These are phyloP conservation scores for Peronosclerospora sorghi DNA, from an alignment of 352 stramenopile species.

Conservation along the genomic window DNA sequence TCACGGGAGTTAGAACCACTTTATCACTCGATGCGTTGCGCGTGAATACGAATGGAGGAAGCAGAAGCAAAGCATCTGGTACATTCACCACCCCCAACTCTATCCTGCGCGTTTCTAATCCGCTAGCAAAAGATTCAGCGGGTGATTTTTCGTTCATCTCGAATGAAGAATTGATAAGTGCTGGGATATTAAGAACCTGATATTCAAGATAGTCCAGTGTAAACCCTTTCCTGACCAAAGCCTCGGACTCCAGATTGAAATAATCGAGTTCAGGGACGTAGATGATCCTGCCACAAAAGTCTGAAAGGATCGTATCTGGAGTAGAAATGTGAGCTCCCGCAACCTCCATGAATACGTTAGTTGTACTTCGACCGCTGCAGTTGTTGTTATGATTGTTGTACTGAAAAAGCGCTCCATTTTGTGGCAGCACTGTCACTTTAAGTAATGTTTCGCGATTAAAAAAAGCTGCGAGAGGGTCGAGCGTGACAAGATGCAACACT, in stretches of 20 bases:
- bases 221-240: background rate
- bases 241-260: constrained; percentile 23
- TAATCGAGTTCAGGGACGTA: constrained; percentile 44
- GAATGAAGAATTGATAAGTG: constrained; percentile 1
- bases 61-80: constrained; percentile 30
- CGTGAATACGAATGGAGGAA: constrained; percentile 32
- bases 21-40: constrained; percentile 14
- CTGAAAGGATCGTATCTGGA: constrained; percentile 9
- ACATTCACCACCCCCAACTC: constrained; percentile 40
- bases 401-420: constrained; percentile 41
- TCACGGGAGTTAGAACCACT: constrained; percentile 22
- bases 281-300: constrained; percentile 23
- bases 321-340: constrained; percentile 13
- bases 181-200: constrained; percentile 8
- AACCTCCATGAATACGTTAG: constrained; percentile 1
- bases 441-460: constrained; percentile 23
- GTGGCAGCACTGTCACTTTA: constrained; percentile 25
- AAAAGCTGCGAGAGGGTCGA: constrained; percentile 33
- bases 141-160: constrained; percentile 7
- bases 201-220: constrained; percentile 31
- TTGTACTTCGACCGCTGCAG: background rate
- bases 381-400: constrained; percentile 11
- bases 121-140: constrained; percentile 5
- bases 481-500: constrained; percentile 18
- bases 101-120: constrained; percentile 18